A percentile compares a stretch with the other conserved stretches of the same genome.
Evolutionary conservation across 129 eudicot species (phyloP).

Genomic region (Dittrichia graveolens): DNA sequence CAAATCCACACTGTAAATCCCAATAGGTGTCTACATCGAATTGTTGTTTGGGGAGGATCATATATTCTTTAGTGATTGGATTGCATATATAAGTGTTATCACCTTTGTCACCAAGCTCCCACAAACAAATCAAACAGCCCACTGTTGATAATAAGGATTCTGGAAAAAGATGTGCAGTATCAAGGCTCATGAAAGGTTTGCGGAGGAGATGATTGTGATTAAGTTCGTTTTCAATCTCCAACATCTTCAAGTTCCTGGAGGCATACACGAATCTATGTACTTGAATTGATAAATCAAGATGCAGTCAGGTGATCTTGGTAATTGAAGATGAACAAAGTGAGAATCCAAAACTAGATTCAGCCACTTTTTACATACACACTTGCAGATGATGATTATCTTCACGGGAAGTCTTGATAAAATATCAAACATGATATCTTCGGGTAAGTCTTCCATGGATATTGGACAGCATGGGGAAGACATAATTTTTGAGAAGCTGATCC

Average conservation of each 20-base stretch:
- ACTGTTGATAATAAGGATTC: neutral
- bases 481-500: neutral
- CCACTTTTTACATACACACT: slow-evolving; percentile 38
- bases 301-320: slow-evolving; percentile 8
- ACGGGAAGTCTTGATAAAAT: slow-evolving; percentile 37
- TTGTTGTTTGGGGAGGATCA: neutral
- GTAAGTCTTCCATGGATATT: slow-evolving; percentile 30
- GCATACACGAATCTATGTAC: neutral
- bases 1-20: neutral
- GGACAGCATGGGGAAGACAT: neutral
- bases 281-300: slow-evolving; percentile 14
- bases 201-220: neutral
- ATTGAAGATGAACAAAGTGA: slow-evolving; percentile 23
- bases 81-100: slow-evolving; percentile 26
- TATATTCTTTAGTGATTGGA: neutral
- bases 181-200: neutral
- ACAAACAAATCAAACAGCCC: slow-evolving; percentile 43
- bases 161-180: neutral
- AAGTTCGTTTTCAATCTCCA: slow-evolving; percentile 20
- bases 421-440: slow-evolving; percentile 22
- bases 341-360: slow-evolving; percentile 22
- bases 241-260: slow-evolving; percentile 12
- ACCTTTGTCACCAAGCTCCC: neutral
- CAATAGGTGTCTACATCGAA: neutral
- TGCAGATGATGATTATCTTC: slow-evolving; percentile 27